Percentiles rank a stretch among this genome's conserved stretches.
phyloP scores from a whole-genome alignment of 768 basidiomycete genomes.

The Leccinum disarticulatum region DNA sequence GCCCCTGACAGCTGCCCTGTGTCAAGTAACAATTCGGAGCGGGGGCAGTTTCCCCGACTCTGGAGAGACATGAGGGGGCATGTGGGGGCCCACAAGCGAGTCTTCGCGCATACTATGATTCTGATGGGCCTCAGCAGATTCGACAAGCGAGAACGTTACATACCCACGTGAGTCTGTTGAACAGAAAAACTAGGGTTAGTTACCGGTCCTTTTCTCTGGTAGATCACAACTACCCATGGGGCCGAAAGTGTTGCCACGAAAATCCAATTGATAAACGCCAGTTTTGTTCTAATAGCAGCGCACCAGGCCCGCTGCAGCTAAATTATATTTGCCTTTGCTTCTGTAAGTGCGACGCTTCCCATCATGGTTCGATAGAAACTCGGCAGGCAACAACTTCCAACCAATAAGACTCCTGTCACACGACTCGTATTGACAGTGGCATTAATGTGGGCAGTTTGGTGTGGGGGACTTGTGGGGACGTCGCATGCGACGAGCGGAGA shows the following conservation, averaged over 20 bases:
- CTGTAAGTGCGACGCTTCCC: neutral
- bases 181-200: no score
- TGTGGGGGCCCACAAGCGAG: neutral
- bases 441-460: neutral
- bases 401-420: neutral
- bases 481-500: neutral
- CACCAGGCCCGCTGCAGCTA: neutral
- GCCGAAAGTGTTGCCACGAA: neutral
- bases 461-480: neutral
- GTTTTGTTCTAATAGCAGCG: neutral
- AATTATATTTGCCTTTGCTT: neutral
- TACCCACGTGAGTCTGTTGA: neutral
- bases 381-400: neutral
- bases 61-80: no score
- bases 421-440: neutral
- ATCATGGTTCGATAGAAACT: neutral
- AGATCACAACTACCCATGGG: neutral
- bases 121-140: neutral
- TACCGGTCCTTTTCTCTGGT: neutral
- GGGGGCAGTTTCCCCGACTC: neutral
- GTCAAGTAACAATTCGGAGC: conserved; percentile 3
- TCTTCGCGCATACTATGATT: neutral
- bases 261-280: neutral
- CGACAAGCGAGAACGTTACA: neutral
- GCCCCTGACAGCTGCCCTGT: neutral